Conservation (phyloP, 225 moss, liverwort and hornwort genomes). For the Lunularia cruciata region DNA sequence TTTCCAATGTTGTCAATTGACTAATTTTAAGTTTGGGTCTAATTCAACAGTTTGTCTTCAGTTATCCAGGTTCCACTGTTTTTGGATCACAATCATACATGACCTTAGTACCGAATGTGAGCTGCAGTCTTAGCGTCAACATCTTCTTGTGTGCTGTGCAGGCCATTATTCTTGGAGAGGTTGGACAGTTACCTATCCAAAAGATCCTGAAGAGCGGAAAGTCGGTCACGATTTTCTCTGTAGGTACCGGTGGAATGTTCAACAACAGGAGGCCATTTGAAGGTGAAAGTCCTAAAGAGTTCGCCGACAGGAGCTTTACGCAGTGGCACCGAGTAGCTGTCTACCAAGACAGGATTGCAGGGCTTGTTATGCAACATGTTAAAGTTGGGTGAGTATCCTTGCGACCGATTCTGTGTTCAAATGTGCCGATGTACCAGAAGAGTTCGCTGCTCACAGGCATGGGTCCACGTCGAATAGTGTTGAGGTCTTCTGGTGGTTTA, state of each 20-base stretch:
- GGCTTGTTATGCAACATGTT: slow-evolving; percentile 63
- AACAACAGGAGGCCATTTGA: slow-evolving; percentile 85
- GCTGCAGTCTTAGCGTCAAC: no score
- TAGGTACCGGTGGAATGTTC: slow-evolving; percentile 90
- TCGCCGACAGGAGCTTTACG: slow-evolving; percentile 64
- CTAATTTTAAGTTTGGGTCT: no score
- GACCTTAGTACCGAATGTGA: no score
- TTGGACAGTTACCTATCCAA: slow-evolving; percentile 75
- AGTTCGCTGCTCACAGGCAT: not conserved
- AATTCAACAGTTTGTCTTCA: not conserved
- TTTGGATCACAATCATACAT: no score
- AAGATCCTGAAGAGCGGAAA: slow-evolving; percentile 88
- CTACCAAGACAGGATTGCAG: slow-evolving; percentile 74
- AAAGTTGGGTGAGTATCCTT: slow-evolving; percentile 59
- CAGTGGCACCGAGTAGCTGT: slow-evolving; percentile 96
- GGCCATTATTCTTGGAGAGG: slow-evolving; percentile 85
- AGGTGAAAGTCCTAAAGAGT: slow-evolving; percentile 74
- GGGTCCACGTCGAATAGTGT: not conserved
- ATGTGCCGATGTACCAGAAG: not conserved
- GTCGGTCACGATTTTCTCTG: slow-evolving; percentile 78
- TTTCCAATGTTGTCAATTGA: no score
- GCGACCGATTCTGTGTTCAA: not conserved
- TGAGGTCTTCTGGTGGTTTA: no score
- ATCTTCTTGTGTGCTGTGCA: no score
- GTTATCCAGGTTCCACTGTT: not conserved